These are phyloP conservation scores for Candida fluviatilis DNA, from an alignment of 805 yeast species.

Conservation along the genomic window DNA sequence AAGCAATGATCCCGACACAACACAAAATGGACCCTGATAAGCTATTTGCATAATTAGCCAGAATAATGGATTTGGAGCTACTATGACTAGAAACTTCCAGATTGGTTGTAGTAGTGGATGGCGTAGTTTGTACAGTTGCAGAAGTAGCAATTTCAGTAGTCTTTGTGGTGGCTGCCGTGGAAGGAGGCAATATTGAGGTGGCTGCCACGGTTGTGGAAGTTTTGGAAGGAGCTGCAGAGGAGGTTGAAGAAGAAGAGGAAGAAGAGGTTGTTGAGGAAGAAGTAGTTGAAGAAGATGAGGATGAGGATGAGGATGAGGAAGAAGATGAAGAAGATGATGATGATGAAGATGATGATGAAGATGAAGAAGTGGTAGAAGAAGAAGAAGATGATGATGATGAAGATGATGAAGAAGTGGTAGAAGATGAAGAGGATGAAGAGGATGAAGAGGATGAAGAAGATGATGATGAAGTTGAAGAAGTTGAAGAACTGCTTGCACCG, in stretches of 20 bases:
- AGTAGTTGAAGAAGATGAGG: slow-evolving; percentile 4
- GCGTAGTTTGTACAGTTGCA: neutral
- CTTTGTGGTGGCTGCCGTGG: slow-evolving; percentile 4
- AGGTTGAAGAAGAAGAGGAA: neutral
- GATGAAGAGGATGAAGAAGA: slow-evolving; percentile 11
- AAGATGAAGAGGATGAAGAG: slow-evolving; percentile 4
- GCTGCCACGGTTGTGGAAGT: neutral
- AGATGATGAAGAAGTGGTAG: slow-evolving; percentile 6
- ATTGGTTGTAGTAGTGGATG: slow-evolving; percentile 1
- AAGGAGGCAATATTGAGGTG: slow-evolving; percentile 3
- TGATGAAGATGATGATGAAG: slow-evolving; percentile 2
- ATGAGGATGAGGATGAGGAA: slow-evolving; percentile 5
- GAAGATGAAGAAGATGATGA: slow-evolving; percentile 8
- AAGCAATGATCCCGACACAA: neutral
- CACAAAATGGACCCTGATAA: neutral
- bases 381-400: slow-evolving; percentile 6
- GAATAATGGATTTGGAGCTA: neutral
- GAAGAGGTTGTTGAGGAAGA: slow-evolving; percentile 8
- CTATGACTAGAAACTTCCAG: neutral
- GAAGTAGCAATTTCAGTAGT: slow-evolving; percentile 2
- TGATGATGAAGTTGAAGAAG: slow-evolving; percentile 6
- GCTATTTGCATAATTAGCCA: neutral
- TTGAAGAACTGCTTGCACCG: slow-evolving; percentile 36
- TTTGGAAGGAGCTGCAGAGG: neutral
- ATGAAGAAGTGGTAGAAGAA: slow-evolving; percentile 3